Conservation (phyloP, 163 green algal genomes). For the Chlorella variabilis region DNA sequence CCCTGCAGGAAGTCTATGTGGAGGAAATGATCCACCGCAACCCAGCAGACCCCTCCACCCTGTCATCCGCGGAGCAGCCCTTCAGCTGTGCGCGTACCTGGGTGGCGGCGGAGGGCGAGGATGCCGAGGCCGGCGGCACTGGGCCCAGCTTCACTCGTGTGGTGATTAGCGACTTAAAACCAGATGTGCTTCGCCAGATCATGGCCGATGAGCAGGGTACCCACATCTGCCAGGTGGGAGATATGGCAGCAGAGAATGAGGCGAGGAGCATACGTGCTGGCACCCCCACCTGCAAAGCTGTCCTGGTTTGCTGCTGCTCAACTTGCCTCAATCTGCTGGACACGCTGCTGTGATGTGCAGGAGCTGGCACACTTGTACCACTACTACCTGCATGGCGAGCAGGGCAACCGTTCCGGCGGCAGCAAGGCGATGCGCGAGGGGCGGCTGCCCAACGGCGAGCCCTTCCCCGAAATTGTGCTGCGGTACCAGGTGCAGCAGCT, state of each 20-base stretch:
- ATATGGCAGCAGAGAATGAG: background rate
- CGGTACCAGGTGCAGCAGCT: conserved; percentile 42
- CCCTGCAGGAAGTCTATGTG: conserved; percentile 72
- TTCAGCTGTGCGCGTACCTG: conserved; percentile 53
- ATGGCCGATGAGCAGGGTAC: conserved; percentile 44
- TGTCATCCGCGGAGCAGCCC: conserved; percentile 53
- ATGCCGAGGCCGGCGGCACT: background rate
- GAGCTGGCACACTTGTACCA: conserved; percentile 89
- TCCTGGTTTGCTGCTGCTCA: background rate
- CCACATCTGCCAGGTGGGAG: conserved; percentile 40
- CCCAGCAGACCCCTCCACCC: conserved; percentile 66
- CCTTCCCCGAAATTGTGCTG: conserved; percentile 63
- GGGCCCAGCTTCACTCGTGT: conserved; percentile 74
- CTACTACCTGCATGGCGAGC: conserved; percentile 86
- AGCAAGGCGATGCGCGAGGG: background rate
- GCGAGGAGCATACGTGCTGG: background rate
- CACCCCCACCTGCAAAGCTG: background rate
- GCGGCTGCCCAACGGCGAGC: conserved; percentile 66
- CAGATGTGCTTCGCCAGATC: conserved; percentile 69
- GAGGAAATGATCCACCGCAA: conserved; percentile 77
- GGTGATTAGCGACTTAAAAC: conserved; percentile 73
- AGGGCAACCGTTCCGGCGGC: conserved; percentile 51
- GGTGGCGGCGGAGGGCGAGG: conserved; percentile 55
- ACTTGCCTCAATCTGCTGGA: background rate
- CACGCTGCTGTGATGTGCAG: conserved; percentile 37